Evolutionary conservation across 2,329 filamentous ascomycete genomes (phyloP).

Genomic region (Metarhizium sp.): DNA sequence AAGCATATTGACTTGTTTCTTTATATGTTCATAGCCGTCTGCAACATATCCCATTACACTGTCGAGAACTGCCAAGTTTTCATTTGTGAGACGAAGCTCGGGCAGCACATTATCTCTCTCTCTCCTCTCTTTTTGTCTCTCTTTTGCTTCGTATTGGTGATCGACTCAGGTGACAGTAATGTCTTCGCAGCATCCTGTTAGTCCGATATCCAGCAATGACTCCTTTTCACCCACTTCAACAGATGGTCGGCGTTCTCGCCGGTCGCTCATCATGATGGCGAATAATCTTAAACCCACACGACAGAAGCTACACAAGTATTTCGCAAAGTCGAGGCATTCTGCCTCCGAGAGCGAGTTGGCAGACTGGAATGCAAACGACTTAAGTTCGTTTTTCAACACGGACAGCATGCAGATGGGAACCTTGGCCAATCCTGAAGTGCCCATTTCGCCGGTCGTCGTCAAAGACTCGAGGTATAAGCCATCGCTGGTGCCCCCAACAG

Average conservation of each 20-base stretch:
- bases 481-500: neutral
- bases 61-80: neutral
- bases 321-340: constrained; percentile 17
- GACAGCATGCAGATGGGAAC: constrained; percentile 8
- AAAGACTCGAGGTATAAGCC: neutral
- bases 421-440: constrained; percentile 2
- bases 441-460: neutral
- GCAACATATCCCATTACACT: too few relatives aligned
- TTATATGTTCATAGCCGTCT: neutral
- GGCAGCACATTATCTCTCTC: too few relatives aligned
- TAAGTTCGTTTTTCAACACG: constrained; percentile 4
- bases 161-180: neutral
- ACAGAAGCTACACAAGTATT: constrained; percentile 22
- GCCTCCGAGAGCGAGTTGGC: constrained; percentile 16
- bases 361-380: constrained; percentile 14
- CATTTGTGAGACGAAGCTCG: neutral
- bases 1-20: neutral
- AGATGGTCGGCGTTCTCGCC: neutral
- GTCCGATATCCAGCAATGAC: neutral
- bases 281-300: constrained; percentile 16
- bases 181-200: neutral
- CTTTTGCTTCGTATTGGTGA: neutral
- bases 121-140: too few relatives aligned
- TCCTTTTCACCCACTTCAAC: constrained; percentile 1
- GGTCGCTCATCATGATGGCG: constrained; percentile 9